A percentile compares a stretch with the other conserved stretches of the same genome.
These are phyloP conservation scores for Clonostachys byssicola DNA, from an alignment of 2,329 filamentous ascomycete species.

Conservation along the genomic window DNA sequence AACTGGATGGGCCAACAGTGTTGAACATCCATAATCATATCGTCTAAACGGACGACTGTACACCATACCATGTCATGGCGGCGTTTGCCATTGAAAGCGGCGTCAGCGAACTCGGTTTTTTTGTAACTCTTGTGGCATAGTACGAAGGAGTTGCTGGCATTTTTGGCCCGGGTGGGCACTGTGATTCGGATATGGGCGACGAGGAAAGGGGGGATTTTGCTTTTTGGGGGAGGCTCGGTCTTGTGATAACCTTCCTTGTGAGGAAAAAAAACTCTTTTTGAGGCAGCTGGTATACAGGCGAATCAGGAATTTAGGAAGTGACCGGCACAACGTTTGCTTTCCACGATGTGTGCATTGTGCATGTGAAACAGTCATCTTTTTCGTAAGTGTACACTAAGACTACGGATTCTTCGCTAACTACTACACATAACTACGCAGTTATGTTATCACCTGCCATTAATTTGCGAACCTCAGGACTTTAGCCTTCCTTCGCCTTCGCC, in stretches of 20 bases:
- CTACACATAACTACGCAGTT: no score
- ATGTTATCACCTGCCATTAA: no score
- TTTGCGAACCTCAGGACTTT: no score
- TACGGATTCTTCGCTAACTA: no score
- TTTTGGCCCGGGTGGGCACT: slow-evolving; percentile 1
- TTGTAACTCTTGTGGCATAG: slow-evolving; percentile 7
- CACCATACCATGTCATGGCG: slow-evolving; percentile 34
- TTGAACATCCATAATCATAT: not conserved
- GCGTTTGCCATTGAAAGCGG: slow-evolving; percentile 24
- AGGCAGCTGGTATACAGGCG: not conserved
- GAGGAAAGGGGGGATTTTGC: not conserved
- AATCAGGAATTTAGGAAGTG: no score
- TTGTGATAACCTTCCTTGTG: slow-evolving; percentile 1
- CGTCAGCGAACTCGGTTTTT: slow-evolving; percentile 14
- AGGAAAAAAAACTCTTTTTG: not conserved
- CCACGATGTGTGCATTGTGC: no score
- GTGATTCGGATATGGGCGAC: not conserved
- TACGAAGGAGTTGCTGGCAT: slow-evolving; percentile 17
- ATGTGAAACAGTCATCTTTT: no score
- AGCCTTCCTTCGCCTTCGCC: not conserved
- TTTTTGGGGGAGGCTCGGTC: not conserved
- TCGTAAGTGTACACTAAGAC: no score
- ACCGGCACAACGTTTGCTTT: no score
- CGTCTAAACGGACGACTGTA: slow-evolving; percentile 25
- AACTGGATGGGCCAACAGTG: slow-evolving; percentile 1